phyloP scores from a whole-genome alignment of 805 yeast genomes.

The Sugiyamaella lignohabitans region DNA sequence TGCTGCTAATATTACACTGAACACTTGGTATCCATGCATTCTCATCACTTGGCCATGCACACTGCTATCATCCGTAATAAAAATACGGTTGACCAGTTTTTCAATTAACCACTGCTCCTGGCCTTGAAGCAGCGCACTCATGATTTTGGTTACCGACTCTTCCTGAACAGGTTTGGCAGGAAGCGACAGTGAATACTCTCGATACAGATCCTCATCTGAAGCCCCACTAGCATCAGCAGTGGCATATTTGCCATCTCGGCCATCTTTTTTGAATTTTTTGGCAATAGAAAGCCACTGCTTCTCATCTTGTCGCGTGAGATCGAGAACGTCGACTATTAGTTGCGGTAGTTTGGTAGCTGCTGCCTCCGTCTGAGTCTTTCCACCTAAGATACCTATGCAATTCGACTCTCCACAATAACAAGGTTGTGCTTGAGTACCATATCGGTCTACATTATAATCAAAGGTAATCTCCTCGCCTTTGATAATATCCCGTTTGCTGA shows the following conservation, averaged over 20 bases:
- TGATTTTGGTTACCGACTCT: slow-evolving; percentile 68
- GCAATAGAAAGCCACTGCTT: slow-evolving; percentile 37
- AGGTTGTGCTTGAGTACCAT: slow-evolving; percentile 90
- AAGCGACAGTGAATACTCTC: slow-evolving; percentile 54
- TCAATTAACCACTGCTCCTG: slow-evolving; percentile 59
- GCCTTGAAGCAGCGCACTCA: slow-evolving; percentile 73
- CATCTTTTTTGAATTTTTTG: slow-evolving; percentile 54
- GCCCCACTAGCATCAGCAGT: slow-evolving; percentile 2
- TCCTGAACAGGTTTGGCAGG: slow-evolving; percentile 45
- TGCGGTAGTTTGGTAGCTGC: slow-evolving; percentile 81
- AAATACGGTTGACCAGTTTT: slow-evolving; percentile 63
- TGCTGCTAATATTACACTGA: slow-evolving; percentile 48
- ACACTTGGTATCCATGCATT: slow-evolving; percentile 81
- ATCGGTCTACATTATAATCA: slow-evolving; percentile 91
- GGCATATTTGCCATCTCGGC: slow-evolving; percentile 26
- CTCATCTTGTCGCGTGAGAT: slow-evolving; percentile 60
- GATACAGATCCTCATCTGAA: slow-evolving; percentile 37
- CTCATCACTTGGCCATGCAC: slow-evolving; percentile 57
- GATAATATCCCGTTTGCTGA: slow-evolving; percentile 65
- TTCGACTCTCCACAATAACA: slow-evolving; percentile 92
- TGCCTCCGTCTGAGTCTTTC: slow-evolving; percentile 89
- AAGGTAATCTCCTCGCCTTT: slow-evolving; percentile 88
- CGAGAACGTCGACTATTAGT: slow-evolving; percentile 76
- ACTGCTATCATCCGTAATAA: slow-evolving; percentile 43
- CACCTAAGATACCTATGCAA: slow-evolving; percentile 92